These are phyloP conservation scores for Tetrahymena malaccensis DNA, from an alignment of 73 alveolate species.

Conservation along the genomic window DNA sequence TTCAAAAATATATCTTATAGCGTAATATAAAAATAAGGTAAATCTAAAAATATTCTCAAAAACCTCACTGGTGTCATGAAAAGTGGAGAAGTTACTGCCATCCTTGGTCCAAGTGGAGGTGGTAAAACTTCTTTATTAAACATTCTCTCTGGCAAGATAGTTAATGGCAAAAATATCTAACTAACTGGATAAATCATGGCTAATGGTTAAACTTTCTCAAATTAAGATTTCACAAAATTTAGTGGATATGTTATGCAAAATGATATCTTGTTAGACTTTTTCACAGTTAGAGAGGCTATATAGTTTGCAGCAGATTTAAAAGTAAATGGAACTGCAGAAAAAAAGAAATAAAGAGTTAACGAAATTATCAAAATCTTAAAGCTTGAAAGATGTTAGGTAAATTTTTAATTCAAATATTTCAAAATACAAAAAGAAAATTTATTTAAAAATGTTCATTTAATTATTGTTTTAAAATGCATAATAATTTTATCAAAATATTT, in stretches of 20 bases:
- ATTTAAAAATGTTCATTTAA: too few species aligned
- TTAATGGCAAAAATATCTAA: neutral
- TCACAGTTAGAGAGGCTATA: conserved; percentile 29
- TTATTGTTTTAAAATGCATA: too few species aligned
- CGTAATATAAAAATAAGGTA: neutral
- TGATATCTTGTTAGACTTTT: conserved; percentile 18
- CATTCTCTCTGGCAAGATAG: neutral
- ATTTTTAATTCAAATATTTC: neutral
- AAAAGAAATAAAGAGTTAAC: neutral
- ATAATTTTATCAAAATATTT: too few species aligned
- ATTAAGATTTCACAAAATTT: neutral
- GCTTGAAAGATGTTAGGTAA: neutral
- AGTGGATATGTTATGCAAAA: conserved; percentile 41
- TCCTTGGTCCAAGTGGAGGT: conserved; percentile 43
- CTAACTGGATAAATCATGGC: conserved; percentile 10
- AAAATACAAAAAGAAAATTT: too few species aligned
- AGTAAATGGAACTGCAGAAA: neutral
- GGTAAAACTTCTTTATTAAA: conserved; percentile 30
- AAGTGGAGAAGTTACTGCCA: conserved; percentile 34
- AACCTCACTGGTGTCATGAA: conserved; percentile 13
- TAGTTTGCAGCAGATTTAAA: conserved; percentile 11
- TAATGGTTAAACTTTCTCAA: neutral
- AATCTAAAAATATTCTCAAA: neutral
- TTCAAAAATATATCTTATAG: neutral
- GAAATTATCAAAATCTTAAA: conserved; percentile 7